Base-by-base conservation (phyloP, 805 yeast genomes). In the Yamadazyma olivae region DNA sequence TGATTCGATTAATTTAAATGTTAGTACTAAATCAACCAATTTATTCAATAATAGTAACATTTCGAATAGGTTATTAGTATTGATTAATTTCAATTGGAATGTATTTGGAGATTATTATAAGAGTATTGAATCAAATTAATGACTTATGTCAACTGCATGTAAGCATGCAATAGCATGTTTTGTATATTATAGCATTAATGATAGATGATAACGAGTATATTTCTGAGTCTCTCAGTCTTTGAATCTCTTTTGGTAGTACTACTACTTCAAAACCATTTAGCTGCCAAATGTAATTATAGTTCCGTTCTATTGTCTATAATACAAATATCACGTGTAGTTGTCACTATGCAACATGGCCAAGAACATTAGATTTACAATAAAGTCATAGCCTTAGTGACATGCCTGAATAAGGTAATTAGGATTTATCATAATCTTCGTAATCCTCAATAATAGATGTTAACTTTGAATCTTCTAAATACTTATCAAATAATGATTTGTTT, bases 41-140 rank as follows among this genome's bases (percentile, higher is more conserved):
- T 30, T 26, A 8, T 4, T 16, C 8, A 18, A 10, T 16, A 30
- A 30, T 19, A 72, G 70, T 32, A 70, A 73, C 45, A 70, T 81
- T 34, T 75, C 79, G 27, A 73, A 72, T 35, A 75, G 85, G 47
- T 63, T 83, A 34, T 72, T 79, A 40, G 78, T 84, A 12, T 70
- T 87, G 39, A 77, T 77, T 32, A 81, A 79, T 40, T 82, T 87
- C 62, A 95, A 87, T 58, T 82, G 89, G 86, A 79, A 76, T 38
- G 95, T 87, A 9, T 86, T 87, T 59, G 89, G 86, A 21, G 71
- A 71, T 28, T 79, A 81, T 60, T 87, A 87, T 50, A 57, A 21
- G 15, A 12, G n/a, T n/a, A n/a, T n/a, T n/a, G n/a, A n/a, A n/a
- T n/a, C n/a, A n/a, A n/a, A n/a, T n/a, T n/a, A n/a, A n/a, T n/a